Percentiles rank a stretch among this genome's conserved stretches.
These are phyloP conservation scores for Austroboletus sp. DNA, from an alignment of 1,284 basidiomycete species.

Conservation along the genomic window DNA sequence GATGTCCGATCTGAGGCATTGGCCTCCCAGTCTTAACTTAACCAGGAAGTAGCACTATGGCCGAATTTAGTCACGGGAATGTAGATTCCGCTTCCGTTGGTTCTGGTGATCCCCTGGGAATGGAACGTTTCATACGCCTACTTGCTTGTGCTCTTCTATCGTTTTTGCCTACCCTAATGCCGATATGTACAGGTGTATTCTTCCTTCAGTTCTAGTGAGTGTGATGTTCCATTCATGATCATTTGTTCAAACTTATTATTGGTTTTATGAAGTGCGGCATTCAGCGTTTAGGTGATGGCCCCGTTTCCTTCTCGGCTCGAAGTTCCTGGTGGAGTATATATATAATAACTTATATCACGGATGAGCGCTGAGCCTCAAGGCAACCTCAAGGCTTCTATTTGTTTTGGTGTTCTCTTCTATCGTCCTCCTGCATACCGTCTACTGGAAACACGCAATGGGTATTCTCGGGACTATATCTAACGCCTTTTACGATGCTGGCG, in stretches of 20 bases:
- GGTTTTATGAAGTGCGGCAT: neutral
- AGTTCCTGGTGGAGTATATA: neutral
- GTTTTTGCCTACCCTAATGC: neutral
- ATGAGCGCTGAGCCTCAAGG: too few relatives aligned
- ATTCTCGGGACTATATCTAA: slow-evolving; percentile 26
- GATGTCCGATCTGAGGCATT: too few relatives aligned
- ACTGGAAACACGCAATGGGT: slow-evolving; percentile 9
- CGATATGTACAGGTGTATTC: neutral
- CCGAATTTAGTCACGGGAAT: too few relatives aligned
- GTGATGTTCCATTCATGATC: neutral
- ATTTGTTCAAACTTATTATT: neutral
- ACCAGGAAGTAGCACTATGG: too few relatives aligned
- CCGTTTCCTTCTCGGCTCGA: neutral
- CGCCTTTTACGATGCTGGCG: slow-evolving; percentile 28
- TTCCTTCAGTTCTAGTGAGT: neutral
- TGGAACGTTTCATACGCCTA: too few relatives aligned
- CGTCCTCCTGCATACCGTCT: neutral
- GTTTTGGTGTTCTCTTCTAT: neutral
- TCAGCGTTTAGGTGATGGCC: neutral
- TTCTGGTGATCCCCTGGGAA: too few relatives aligned
- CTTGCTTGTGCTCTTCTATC: neutral
- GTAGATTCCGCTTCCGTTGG: too few relatives aligned
- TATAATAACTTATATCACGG: slow-evolving; percentile 6
- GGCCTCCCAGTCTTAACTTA: too few relatives aligned
- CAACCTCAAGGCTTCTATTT: neutral